phyloP scores from a whole-genome alignment of 768 basidiomycete genomes.

The Pleurotus citrinopileatus region DNA sequence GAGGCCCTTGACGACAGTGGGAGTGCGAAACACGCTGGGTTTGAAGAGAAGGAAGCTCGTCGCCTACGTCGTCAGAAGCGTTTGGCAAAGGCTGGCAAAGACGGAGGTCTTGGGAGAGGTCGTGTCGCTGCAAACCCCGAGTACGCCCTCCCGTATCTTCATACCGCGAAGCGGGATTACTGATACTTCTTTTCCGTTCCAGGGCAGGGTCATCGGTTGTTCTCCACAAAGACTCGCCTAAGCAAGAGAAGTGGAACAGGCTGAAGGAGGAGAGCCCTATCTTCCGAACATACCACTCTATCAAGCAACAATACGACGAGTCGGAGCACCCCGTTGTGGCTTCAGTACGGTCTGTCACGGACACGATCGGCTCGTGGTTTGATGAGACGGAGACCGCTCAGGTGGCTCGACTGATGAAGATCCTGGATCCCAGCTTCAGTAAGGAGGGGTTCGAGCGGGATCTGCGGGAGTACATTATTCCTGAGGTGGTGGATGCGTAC shows the following conservation, averaged over 20 bases:
- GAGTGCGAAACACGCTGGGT: slow-evolving; percentile 91
- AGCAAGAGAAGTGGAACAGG: slow-evolving; percentile 77
- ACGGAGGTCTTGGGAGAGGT: slow-evolving; percentile 48
- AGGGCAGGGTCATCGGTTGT: slow-evolving; percentile 89
- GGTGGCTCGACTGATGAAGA: slow-evolving; percentile 82
- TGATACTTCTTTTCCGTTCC: slow-evolving; percentile 4
- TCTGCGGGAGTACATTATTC: slow-evolving; percentile 93
- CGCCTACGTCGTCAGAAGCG: slow-evolving; percentile 76
- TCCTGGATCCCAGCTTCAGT: slow-evolving; percentile 85
- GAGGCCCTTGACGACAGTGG: slow-evolving; percentile 95
- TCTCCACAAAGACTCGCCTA: slow-evolving; percentile 76
- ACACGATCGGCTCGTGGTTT: slow-evolving; percentile 85
- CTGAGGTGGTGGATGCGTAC: slow-evolving; percentile 97
- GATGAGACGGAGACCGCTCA: slow-evolving; percentile 99
- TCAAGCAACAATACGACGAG: slow-evolving; percentile 79
- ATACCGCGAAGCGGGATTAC: not conserved
- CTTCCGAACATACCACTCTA: slow-evolving; percentile 51
- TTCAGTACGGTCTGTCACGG: slow-evolving; percentile 77
- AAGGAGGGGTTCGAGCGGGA: slow-evolving; percentile 88
- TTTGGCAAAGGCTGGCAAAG: slow-evolving; percentile 81
- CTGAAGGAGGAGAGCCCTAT: slow-evolving; percentile 81
- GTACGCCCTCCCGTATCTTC: slow-evolving; percentile 42
- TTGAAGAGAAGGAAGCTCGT: slow-evolving; percentile 91
- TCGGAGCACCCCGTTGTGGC: slow-evolving; percentile 90
- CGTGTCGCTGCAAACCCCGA: slow-evolving; percentile 74